Evolutionary conservation across 345 rosid genomes (phyloP), one percentile per base, ranked within the genome.

Genomic region (Hypericum perforatum): DNA sequence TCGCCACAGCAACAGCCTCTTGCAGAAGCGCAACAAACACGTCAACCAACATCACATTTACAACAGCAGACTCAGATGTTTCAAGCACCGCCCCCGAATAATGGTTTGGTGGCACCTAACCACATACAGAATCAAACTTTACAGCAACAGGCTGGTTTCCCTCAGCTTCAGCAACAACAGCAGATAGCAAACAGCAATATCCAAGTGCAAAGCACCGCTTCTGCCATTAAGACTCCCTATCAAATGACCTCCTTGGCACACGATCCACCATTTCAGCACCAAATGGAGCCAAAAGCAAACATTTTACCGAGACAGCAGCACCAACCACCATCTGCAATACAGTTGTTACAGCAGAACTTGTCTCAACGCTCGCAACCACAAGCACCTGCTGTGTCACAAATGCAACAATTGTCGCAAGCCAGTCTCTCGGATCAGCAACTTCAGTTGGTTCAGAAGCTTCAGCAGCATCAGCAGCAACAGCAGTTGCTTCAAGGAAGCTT

Each of bases 401-500:
- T 64, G 49, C 89, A 77, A 55, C 96, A 83, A 50, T 49, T 73
- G 41, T 59, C 78, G 50, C 96, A 71, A 72, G 77, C 82, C 43
- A 70, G 79, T 59, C 76, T 83, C 70, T 67, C 94, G 36, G 96
- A 88, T 39, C 96, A 92, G 59, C 96, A 86, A 66, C 65, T 80
- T 67, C 96, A 85, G 40, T 73, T 77, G 37, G 86, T 78, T 60
- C 87, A 89, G 72, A 78, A 69, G 9, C 70, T 63, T 13, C 69
- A 72, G 59, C 78, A 82, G 9, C 87, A 77, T 49, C 84, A 72
- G 39, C 82, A 74, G 57, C 95, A 80, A 66, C 82, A 79, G 59
- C 67, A 76, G 66, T 71, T 75, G 47, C 71, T 85, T 13, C 82
- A 80, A 0, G 41, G 79, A 37, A 76, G 78, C 67, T 79, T 82